Conservation (phyloP, 257 asterid genomes). For the Datura wrightii region DNA sequence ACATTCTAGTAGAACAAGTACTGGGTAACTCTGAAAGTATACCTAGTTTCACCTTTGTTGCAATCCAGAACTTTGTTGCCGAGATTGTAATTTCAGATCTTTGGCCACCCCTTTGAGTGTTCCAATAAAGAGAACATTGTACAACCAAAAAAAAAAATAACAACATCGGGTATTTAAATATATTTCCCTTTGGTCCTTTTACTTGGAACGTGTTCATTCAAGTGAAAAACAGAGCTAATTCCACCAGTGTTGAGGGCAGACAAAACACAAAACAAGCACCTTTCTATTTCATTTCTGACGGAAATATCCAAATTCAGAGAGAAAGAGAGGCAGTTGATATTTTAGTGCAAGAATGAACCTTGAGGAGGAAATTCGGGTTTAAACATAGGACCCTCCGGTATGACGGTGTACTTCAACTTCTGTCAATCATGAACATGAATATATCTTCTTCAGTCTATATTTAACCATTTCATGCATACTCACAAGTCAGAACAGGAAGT, state of each 20-base stretch:
- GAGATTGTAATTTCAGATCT: neutral
- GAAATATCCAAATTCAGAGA: neutral
- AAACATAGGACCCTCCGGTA: conserved; percentile 93
- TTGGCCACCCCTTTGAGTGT: neutral
- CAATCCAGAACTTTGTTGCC: neutral
- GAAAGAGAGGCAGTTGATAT: neutral
- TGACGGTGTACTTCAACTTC: conserved; percentile 85
- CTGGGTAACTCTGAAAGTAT: neutral
- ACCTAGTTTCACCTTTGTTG: neutral
- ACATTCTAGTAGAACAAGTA: neutral
- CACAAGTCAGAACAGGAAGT: neutral
- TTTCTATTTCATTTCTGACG: conserved; percentile 14
- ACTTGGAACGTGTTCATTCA: neutral
- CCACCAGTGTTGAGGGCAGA: neutral
- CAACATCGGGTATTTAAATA: neutral
- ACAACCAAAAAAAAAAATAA: neutral
- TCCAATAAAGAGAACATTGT: neutral
- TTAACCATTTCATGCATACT: neutral
- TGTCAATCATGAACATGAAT: conserved; percentile 41
- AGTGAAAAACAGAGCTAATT: neutral
- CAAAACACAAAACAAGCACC: neutral
- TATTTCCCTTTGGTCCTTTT: neutral
- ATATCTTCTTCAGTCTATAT: neutral
- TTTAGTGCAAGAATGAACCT: conserved; percentile 53
- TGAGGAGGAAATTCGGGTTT: conserved; percentile 93